These are phyloP conservation scores for Pseudogymnoascus sp. DNA, from an alignment of 2,329 filamentous ascomycete species.

Conservation along the genomic window DNA sequence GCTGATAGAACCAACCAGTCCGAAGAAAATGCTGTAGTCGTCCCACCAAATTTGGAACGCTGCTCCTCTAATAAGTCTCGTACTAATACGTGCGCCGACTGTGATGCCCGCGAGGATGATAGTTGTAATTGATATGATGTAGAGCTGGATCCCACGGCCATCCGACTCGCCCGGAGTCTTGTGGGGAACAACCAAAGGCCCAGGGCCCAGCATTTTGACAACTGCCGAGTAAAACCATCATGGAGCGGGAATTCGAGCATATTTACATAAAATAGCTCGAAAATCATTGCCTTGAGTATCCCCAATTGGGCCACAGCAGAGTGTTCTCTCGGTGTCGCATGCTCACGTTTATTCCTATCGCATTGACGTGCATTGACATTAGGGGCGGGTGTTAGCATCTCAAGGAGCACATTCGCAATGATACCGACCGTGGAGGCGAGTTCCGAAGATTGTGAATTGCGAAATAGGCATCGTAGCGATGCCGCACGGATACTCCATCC, in stretches of 20 bases:
- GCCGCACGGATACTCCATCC: background rate
- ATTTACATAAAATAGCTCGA: background rate
- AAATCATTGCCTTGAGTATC: background rate
- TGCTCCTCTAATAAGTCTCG: background rate
- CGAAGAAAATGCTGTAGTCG: background rate
- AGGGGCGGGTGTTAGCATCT: background rate
- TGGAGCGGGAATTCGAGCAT: background rate
- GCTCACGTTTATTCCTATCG: background rate
- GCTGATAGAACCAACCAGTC: background rate
- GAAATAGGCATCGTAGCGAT: background rate
- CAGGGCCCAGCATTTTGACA: background rate
- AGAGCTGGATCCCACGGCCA: background rate
- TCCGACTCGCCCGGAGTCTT: background rate
- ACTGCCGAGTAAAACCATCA: background rate
- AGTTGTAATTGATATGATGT: background rate
- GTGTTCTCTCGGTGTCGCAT: background rate
- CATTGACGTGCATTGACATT: background rate
- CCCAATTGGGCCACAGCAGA: background rate
- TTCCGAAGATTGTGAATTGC: background rate
- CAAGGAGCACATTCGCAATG: background rate
- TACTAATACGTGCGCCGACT: background rate
- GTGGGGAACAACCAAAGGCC: background rate
- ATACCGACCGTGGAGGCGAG: background rate
- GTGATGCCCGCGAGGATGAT: background rate
- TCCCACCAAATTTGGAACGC: background rate